phyloP scores from a whole-genome alignment of 768 basidiomycete genomes.

The Agaricus subrufescens region DNA sequence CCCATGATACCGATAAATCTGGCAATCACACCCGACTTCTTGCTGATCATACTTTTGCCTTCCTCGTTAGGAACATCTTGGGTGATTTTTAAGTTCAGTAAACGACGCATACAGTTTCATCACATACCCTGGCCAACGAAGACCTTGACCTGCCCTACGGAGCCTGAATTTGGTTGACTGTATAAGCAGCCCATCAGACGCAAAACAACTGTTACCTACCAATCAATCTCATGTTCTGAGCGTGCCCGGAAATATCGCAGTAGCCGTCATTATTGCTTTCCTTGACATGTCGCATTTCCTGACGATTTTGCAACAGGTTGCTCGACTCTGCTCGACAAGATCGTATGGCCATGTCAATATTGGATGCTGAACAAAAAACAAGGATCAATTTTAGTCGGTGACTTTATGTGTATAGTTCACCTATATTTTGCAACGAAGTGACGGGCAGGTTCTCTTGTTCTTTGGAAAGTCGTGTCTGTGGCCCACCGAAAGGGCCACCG shows the following conservation, averaged over 20 bases:
- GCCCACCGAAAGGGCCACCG: not conserved
- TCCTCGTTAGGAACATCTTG: constrained; percentile 50
- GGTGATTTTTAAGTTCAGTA: not conserved
- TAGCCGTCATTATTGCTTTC: constrained; percentile 80
- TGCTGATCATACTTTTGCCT: constrained; percentile 40
- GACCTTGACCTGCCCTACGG: constrained; percentile 57
- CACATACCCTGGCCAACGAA: constrained; percentile 57
- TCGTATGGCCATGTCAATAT: constrained; percentile 66
- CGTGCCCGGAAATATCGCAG: constrained; percentile 69
- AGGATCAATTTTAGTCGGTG: constrained; percentile 9
- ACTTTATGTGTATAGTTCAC: constrained; percentile 19
- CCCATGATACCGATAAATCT: constrained; percentile 71
- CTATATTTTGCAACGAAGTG: constrained; percentile 39
- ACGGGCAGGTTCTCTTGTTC: constrained; percentile 15
- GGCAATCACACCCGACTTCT: constrained; percentile 52
- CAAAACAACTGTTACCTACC: constrained; percentile 34
- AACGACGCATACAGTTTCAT: not conserved
- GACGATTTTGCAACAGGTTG: constrained; percentile 55
- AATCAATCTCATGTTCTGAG: constrained; percentile 54
- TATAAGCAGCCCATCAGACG: not conserved
- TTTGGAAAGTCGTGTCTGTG: not conserved
- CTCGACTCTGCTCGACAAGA: constrained; percentile 69
- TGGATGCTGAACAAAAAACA: constrained; percentile 37
- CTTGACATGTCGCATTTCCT: constrained; percentile 66
- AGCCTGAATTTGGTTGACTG: constrained; percentile 32